phyloP scores from a whole-genome alignment of 2,329 filamentous ascomycete species.

The Verticillium klebahnii region DNA sequence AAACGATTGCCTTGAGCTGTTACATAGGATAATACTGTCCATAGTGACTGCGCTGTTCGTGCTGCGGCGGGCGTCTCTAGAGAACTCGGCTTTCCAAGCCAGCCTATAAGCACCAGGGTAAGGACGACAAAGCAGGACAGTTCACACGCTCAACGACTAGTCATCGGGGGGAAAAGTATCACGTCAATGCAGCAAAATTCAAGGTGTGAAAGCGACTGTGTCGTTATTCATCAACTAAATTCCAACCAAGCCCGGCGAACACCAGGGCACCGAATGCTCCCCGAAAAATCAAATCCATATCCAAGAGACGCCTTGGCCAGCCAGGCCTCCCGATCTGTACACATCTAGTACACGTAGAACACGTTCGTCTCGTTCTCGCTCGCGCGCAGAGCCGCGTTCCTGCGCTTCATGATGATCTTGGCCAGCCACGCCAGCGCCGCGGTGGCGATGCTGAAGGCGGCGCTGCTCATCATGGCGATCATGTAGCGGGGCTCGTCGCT shows the following conservation, averaged over 20 bases:
- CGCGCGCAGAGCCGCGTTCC: slow-evolving; percentile 25
- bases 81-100: no score
- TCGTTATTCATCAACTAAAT: neutral
- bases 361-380: slow-evolving; percentile 17
- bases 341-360: slow-evolving; percentile 19
- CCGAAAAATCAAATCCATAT: neutral
- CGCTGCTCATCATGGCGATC: slow-evolving; percentile 26
- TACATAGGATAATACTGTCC: no score
- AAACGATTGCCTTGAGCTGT: no score
- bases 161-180: no score
- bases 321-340: neutral
- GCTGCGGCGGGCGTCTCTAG: no score
- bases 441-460: slow-evolving; percentile 30
- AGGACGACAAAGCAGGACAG: no score
- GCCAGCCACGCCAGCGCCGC: slow-evolving; percentile 30
- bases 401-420: slow-evolving; percentile 27
- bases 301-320: neutral
- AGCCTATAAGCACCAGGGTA: no score
- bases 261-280: neutral
- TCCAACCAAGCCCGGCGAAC: neutral
- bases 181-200: no score
- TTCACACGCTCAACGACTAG: no score
- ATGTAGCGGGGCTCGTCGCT: slow-evolving; percentile 32
- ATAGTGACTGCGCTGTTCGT: no score
- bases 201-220: neutral